A percentile compares a stretch with the other conserved stretches of the same genome.
phyloP scores from a whole-genome alignment of 2,329 filamentous ascomycete species.

The Ceratocystis variospora region DNA sequence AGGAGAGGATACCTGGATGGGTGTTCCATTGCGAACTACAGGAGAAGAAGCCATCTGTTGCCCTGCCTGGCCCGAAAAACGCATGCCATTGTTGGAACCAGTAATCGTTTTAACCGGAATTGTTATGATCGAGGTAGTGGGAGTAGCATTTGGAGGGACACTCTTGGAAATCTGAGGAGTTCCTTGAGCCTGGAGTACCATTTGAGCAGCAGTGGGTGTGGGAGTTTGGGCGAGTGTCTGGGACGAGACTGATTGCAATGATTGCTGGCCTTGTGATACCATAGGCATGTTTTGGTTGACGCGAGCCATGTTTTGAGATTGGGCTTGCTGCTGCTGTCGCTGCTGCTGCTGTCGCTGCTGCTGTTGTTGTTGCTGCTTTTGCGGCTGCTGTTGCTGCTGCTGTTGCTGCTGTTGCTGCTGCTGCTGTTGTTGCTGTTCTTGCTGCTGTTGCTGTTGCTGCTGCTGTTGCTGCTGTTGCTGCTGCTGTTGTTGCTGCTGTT shows the following conservation, averaged over 20 bases:
- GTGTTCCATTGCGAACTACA: conserved; percentile 47
- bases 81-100: conserved; percentile 21
- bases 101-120: conserved; percentile 28
- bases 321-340: conserved; percentile 29
- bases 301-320: conserved; percentile 21
- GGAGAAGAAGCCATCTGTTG: conserved; percentile 50
- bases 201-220: conserved; percentile 2
- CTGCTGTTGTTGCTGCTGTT: neutral
- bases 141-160: conserved; percentile 17
- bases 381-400: no score
- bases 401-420: neutral
- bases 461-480: conserved; percentile 24
- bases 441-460: conserved; percentile 18
- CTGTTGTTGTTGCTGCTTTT: no score
- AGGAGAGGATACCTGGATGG: conserved; percentile 51
- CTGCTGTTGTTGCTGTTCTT: conserved; percentile 26
- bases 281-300: conserved; percentile 27
- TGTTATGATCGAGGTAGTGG: conserved; percentile 16
- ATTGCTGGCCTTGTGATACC: conserved; percentile 24
- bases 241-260: neutral
- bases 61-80: conserved; percentile 44
- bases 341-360: neutral
- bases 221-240: conserved; percentile 23
- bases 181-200: conserved; percentile 9
- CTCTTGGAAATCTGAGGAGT: conserved; percentile 17